Evolutionary conservation across 768 basidiomycete genomes (phyloP).

Genomic region (Leccinum boreale): DNA sequence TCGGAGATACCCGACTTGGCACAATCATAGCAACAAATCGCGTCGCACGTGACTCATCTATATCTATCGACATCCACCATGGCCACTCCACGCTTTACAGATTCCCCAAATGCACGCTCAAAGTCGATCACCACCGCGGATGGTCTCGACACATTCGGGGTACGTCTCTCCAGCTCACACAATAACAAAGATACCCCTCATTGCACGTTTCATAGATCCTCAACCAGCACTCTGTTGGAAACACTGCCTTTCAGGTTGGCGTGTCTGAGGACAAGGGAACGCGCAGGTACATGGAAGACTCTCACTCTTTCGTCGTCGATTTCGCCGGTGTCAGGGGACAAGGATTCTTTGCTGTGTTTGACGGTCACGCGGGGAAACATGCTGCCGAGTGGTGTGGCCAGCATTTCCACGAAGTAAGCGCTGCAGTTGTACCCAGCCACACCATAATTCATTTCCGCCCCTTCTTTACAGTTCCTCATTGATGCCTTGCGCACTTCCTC

Average conservation of each 20-base stretch:
- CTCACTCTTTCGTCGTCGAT: conserved; percentile 94
- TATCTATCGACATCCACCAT: conserved; percentile 11
- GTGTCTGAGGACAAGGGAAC: conserved; percentile 86
- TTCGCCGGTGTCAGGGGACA: conserved; percentile 90
- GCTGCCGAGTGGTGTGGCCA: conserved; percentile 98
- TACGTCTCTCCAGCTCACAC: conserved; percentile 35
- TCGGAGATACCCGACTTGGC: conserved; percentile 25
- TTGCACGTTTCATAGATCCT: conserved; percentile 28
- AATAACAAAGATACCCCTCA: not conserved
- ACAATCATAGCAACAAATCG: conserved; percentile 8
- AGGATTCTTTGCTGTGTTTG: conserved; percentile 97
- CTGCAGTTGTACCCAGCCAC: not conserved
- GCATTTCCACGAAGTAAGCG: conserved; percentile 84
- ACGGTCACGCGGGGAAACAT: conserved; percentile 98
- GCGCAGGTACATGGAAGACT: conserved; percentile 94
- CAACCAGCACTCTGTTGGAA: conserved; percentile 63
- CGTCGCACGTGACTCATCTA: conserved; percentile 19
- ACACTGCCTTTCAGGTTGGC: conserved; percentile 58
- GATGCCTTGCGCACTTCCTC: conserved; percentile 62
- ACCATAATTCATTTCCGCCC: conserved; percentile 9
- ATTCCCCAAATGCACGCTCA: conserved; percentile 75
- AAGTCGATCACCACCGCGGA: conserved; percentile 80
- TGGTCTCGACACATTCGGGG: conserved; percentile 71
- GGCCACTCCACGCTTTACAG: conserved; percentile 39
- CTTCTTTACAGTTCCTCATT: conserved; percentile 52